A percentile compares a stretch with the other conserved stretches of the same genome.
Conservation (phyloP, 2,329 filamentous ascomycete species). For the Xylaria sp. region DNA sequence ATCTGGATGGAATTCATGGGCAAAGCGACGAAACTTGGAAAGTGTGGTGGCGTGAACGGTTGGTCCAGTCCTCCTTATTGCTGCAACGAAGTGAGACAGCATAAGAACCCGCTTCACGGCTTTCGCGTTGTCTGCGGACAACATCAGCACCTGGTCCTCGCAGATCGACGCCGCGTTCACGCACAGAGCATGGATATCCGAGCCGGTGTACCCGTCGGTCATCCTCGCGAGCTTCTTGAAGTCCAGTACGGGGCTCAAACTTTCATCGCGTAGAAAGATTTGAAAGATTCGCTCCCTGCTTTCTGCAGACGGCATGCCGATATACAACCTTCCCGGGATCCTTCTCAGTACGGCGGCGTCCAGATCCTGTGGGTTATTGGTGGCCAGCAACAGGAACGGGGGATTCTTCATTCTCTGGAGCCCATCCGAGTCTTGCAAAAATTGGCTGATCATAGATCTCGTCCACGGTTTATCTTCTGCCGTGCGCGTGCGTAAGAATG, state of each 20-base stretch:
- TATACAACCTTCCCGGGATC: background rate
- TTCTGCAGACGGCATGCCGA: background rate
- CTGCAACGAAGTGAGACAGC: background rate
- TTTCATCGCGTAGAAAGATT: background rate
- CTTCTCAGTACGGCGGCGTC: constrained; percentile 1
- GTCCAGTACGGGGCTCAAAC: background rate
- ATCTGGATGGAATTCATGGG: background rate
- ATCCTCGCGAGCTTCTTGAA: background rate
- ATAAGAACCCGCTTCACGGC: background rate
- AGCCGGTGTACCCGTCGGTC: background rate
- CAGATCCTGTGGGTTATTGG: background rate
- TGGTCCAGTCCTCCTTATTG: background rate
- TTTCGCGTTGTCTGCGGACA: background rate
- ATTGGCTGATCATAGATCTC: constrained; percentile 13
- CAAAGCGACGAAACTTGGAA: background rate
- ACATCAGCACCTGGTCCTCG: background rate
- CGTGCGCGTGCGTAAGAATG: constrained; percentile 21
- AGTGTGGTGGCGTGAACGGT: background rate
- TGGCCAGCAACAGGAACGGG: background rate
- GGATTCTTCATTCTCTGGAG: background rate
- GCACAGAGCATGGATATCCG: background rate
- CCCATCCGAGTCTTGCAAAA: constrained; percentile 9
- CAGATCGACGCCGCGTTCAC: background rate
- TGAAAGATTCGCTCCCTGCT: background rate
- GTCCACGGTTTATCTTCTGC: background rate